Conservation (phyloP, 2,329 filamentous ascomycete genomes). For the Thermomyces lanuginosus region DNA sequence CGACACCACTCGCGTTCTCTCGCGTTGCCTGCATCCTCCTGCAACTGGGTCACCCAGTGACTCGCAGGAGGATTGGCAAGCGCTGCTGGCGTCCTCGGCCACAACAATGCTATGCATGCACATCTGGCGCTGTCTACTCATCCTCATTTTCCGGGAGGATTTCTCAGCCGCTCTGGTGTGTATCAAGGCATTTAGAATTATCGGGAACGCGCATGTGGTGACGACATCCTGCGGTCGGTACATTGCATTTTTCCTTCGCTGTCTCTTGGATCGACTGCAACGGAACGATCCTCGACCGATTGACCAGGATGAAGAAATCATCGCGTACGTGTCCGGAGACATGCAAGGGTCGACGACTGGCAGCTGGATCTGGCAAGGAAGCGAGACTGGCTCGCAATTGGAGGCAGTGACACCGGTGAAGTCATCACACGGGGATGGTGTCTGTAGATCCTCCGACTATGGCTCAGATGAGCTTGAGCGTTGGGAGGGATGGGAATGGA, state of each 20-base stretch:
- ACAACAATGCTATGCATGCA: slow-evolving; percentile 66
- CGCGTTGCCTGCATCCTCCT: slow-evolving; percentile 40
- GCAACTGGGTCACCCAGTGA: slow-evolving; percentile 7
- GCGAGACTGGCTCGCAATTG: slow-evolving; percentile 33
- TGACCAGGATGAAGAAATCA: slow-evolving; percentile 65
- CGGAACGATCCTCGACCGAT: slow-evolving; percentile 26
- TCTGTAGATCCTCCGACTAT: slow-evolving; percentile 8
- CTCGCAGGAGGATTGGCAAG: slow-evolving; percentile 32
- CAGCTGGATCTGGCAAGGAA: slow-evolving; percentile 67
- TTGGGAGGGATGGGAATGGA: slow-evolving; percentile 66
- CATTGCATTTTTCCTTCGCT: slow-evolving; percentile 61
- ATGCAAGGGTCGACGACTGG: slow-evolving; percentile 62
- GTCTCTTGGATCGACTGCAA: slow-evolving; percentile 42
- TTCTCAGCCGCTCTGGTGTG: slow-evolving; percentile 58
- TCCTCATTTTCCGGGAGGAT: slow-evolving; percentile 59
- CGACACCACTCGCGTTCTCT: slow-evolving; percentile 63
- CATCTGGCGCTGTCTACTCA: slow-evolving; percentile 70
- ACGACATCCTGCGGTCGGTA: slow-evolving; percentile 68
- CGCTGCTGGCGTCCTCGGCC: slow-evolving; percentile 48
- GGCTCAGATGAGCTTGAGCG: slow-evolving; percentile 41
- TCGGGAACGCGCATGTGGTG: slow-evolving; percentile 55
- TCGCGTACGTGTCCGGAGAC: slow-evolving; percentile 75
- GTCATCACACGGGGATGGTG: slow-evolving; percentile 6
- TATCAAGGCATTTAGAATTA: slow-evolving; percentile 51
- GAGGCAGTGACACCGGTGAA: slow-evolving; percentile 12